Conservation (phyloP, 176 grass and related monocot genomes). For the Eremochloa ophiuroides region DNA sequence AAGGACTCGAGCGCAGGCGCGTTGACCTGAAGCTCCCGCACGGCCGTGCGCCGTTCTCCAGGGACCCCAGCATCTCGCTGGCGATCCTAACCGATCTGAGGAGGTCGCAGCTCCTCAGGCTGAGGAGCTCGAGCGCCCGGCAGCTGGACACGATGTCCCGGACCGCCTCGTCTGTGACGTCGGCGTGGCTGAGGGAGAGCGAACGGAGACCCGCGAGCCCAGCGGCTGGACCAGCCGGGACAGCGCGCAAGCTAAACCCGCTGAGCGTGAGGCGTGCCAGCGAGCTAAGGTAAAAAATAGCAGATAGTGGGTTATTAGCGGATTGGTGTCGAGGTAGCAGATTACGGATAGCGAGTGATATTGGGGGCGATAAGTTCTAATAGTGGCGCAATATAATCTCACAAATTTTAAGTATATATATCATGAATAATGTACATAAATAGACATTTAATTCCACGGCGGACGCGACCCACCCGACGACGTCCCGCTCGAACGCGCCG, state of each 20-base stretch:
- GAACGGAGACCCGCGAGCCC: conserved; percentile 26
- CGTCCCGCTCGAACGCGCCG: conserved; percentile 1
- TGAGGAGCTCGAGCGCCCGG: conserved; percentile 39
- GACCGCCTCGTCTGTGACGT: conserved; percentile 35
- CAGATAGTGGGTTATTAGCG: too few relatives aligned
- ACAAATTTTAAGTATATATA: too few relatives aligned
- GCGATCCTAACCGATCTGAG: conserved; percentile 12
- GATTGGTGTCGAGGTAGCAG: too few relatives aligned
- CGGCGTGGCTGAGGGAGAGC: conserved; percentile 26
- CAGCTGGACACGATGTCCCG: conserved; percentile 16
- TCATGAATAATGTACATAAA: too few relatives aligned
- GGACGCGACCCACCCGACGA: conserved; percentile 34
- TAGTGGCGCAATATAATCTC: too few relatives aligned
- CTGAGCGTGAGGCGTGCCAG: too few relatives aligned
- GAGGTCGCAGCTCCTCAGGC: conserved; percentile 30
- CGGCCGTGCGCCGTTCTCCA: conserved; percentile 22
- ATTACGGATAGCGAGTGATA: too few relatives aligned
- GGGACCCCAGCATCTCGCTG: conserved; percentile 25
- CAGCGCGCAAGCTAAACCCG: too few relatives aligned
- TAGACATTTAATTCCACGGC: too few relatives aligned
- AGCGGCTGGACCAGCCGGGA: too few relatives aligned
- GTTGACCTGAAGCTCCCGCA: not conserved
- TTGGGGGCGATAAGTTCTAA: too few relatives aligned
- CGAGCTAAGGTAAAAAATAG: too few relatives aligned
- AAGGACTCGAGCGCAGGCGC: conserved; percentile 45